A percentile compares a stretch with the other conserved stretches of the same genome.
phyloP scores from a whole-genome alignment of 352 stramenopile species.

The Thalassiosira delicatula region DNA sequence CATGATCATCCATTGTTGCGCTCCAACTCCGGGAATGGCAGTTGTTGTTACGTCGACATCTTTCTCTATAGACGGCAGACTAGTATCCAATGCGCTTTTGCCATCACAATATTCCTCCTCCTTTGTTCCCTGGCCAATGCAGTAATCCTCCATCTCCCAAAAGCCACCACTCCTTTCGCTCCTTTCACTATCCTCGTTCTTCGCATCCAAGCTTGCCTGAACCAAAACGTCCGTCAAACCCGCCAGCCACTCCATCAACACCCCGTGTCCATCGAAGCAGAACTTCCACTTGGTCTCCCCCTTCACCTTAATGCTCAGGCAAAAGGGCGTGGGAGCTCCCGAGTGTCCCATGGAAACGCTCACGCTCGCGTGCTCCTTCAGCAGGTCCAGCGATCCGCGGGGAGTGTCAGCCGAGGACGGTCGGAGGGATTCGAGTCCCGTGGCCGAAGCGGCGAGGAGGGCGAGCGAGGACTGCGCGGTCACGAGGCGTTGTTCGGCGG shows the following conservation, averaged over 20 bases:
- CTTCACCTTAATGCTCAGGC: conserved; percentile 72
- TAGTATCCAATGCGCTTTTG: too few species aligned
- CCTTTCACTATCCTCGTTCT: conserved; percentile 4
- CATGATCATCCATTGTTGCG: conserved; percentile 38
- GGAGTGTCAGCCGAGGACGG: conserved; percentile 25
- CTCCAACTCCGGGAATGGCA: conserved; percentile 8
- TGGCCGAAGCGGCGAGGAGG: too few species aligned
- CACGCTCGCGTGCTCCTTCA: conserved; percentile 75
- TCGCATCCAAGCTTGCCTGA: conserved; percentile 56
- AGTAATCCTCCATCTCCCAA: conserved; percentile 58
- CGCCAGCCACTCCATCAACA: conserved; percentile 79
- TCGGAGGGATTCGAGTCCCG: conserved; percentile 46
- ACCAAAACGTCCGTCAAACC: conserved; percentile 80
- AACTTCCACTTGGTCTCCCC: conserved; percentile 81
- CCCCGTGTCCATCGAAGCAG: conserved; percentile 70
- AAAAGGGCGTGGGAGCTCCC: conserved; percentile 72
- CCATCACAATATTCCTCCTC: too few species aligned
- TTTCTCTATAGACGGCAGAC: neutral
- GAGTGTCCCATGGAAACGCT: conserved; percentile 70
- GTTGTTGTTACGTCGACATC: neutral
- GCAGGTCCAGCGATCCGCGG: conserved; percentile 77
- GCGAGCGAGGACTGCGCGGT: too few species aligned
- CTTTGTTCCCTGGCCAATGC: too few species aligned
- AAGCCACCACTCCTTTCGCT: too few species aligned
- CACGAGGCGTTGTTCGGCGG: conserved; percentile 54